These are phyloP conservation scores for Mycena latifolia DNA, from an alignment of 768 basidiomycete genomes.

Conservation along the genomic window DNA sequence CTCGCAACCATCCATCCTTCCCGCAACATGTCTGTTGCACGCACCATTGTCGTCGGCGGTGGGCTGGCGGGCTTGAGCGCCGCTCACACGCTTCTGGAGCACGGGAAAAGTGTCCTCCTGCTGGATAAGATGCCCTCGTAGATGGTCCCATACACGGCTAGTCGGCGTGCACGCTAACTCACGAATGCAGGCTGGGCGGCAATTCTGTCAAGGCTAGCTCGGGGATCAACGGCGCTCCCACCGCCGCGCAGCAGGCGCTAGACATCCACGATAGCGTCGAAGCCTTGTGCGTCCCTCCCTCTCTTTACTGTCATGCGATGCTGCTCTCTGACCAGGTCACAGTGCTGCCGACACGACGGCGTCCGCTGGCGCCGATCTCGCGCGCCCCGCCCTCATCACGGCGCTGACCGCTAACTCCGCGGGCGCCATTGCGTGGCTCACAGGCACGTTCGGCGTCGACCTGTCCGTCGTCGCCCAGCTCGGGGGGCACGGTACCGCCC, in stretches of 20 bases:
- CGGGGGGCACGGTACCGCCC: constrained; percentile 39
- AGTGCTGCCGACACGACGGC: constrained; percentile 37
- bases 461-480: constrained; percentile 42
- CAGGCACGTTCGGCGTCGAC: constrained; percentile 38
- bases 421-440: constrained; percentile 42
- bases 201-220: constrained; percentile 46
- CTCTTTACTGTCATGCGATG: too few relatives aligned
- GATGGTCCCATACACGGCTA: not conserved
- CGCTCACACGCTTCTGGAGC: constrained; percentile 83
- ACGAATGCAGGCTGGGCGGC: constrained; percentile 34
- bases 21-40: not conserved
- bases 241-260: constrained; percentile 36
- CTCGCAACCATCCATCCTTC: not conserved
- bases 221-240: constrained; percentile 45
- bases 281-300: constrained; percentile 33
- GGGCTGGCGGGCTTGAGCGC: constrained; percentile 54
- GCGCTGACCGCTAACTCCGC: constrained; percentile 43
- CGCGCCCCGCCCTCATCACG: constrained; percentile 39
- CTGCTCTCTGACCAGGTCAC: not conserved
- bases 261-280: constrained; percentile 36
- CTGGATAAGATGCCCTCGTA: constrained; percentile 61
- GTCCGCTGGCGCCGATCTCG: constrained; percentile 39
- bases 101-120: constrained; percentile 77
- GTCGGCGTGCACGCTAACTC: not conserved
- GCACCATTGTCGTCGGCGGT: constrained; percentile 23